Percentiles rank a stretch among this genome's conserved stretches.
Conservation (phyloP, 306 rosid genomes). For the Begonia fuchsioides region DNA sequence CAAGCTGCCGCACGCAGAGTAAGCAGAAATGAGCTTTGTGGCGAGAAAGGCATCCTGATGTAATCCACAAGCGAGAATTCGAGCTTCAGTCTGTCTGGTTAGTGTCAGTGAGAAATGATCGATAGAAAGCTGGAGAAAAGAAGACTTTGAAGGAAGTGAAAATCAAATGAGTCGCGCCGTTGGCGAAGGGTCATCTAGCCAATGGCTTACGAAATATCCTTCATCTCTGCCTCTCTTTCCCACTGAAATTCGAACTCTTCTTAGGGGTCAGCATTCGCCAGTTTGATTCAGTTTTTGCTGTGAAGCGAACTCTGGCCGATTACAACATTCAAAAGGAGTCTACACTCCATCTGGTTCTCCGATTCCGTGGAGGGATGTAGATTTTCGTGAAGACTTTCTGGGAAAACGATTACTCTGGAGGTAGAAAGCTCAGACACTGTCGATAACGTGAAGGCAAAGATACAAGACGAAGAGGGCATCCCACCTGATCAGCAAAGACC, state of each 20-base stretch:
- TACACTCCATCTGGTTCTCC: conserved; percentile 4
- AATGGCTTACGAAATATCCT: too few species aligned
- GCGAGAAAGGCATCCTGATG: conserved; percentile 40
- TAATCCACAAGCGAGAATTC: conserved; percentile 39
- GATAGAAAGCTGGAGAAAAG: conserved; percentile 32
- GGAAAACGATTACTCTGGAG: conserved; percentile 19
- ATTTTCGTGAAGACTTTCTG: conserved; percentile 18
- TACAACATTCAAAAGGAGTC: conserved; percentile 19
- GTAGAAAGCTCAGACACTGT: too few species aligned
- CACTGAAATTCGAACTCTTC: too few species aligned
- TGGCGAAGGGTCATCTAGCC: conserved; percentile 13
- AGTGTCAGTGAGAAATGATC: conserved; percentile 27
- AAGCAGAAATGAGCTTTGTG: conserved; percentile 61
- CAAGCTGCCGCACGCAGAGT: conserved; percentile 19
- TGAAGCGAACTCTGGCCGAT: conserved; percentile 6
- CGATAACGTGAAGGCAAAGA: too few species aligned
- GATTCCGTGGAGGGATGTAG: conserved; percentile 19
- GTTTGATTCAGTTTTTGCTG: too few species aligned
- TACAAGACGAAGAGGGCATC: too few species aligned
- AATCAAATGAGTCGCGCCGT: conserved; percentile 6
- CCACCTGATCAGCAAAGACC: too few species aligned
- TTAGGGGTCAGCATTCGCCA: too few species aligned
- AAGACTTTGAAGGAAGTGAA: conserved; percentile 16
- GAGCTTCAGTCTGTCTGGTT: conserved; percentile 45
- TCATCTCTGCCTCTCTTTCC: too few species aligned